Evolutionary conservation across 208 protist species (phyloP), one percentile per base, ranked within the genome.

Genomic region (Naegleria fowleri): DNA sequence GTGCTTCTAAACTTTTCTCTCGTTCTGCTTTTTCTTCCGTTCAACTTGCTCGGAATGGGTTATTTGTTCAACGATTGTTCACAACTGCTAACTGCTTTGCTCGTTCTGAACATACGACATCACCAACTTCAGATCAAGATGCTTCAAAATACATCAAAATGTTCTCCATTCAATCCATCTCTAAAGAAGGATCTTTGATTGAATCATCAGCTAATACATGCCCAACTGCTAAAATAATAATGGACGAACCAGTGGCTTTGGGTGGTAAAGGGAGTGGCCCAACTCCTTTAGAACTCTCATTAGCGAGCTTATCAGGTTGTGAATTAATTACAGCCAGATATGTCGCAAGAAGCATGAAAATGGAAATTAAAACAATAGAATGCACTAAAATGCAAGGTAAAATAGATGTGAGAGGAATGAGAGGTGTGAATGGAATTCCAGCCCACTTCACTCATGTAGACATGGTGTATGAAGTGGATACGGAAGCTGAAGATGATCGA

Each of bases 361-460:
- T 86, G 15, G 36, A 86, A 38, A 51, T 86, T 43, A 86, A 48
- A 43, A 19, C 83, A 86, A 86, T 86, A 29, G 11, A 40, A 16
- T 86, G 33, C 38, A 86, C 33, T 5, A 39, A 86, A 39, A 48
- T 86, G 33, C 6, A 40, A 22, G 83, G 83, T 43, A 29, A 43
- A 48, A 19, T 86, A 51, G 83, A 86, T 86, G n/a, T 48, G 0
- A 86, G 83, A 86, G 83, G 83, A 86, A 33, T 48, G 33, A 48
- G 39, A 51, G 83, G 36, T 25, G 40, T 86, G n/a, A 39, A 2
- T 43, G 83, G 39, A 33, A 29, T 86, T 86, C 83, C 83, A 19
- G 40, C 16, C 29, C 83, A 86, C 83, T 86, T 86, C 41, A 86
- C 6, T 33, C 13, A 9, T 33, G 83, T 86, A 40, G 40, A 51